These are phyloP conservation scores for Haematococcus lacustris DNA, from an alignment of 139 green algal genomes.

Conservation along the genomic window DNA sequence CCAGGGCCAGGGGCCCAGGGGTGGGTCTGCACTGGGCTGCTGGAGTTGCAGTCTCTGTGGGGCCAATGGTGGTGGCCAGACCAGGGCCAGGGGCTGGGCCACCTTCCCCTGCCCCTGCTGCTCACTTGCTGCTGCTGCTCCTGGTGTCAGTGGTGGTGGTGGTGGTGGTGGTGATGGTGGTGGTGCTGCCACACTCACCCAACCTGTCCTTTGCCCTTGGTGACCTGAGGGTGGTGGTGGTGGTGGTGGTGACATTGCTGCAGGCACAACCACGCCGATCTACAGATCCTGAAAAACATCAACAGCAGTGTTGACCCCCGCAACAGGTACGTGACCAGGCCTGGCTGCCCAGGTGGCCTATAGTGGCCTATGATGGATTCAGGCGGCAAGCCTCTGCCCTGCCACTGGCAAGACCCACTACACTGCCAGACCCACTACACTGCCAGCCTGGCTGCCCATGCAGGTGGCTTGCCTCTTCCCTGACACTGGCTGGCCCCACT, in stretches of 20 bases:
- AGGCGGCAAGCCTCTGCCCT: no score
- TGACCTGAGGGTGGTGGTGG: background rate
- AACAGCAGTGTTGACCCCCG: slow-evolving; percentile 78
- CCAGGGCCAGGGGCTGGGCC: background rate
- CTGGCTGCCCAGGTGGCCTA: no score
- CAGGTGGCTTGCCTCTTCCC: background rate
- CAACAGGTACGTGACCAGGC: no score
- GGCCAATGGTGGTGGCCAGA: no score
- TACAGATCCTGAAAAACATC: slow-evolving; percentile 87
- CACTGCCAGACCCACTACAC: no score
- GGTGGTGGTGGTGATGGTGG: background rate
- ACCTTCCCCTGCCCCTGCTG: background rate
- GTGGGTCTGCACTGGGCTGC: no score
- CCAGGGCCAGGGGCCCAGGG: background rate
- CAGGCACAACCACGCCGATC: slow-evolving; percentile 69
- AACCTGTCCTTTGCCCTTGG: background rate
- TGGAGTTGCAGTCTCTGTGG: no score
- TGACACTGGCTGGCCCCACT: background rate
- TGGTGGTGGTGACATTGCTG: background rate
- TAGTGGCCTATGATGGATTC: no score
- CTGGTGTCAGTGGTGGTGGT: background rate
- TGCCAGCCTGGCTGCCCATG: no score
- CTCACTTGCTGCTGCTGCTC: background rate
- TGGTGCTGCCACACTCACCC: background rate
- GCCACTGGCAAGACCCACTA: no score